A percentile compares a stretch with the other conserved stretches of the same genome.
Conservation (phyloP, 2,329 filamentous ascomycete genomes). For the Pseudohalonectria lignicola region DNA sequence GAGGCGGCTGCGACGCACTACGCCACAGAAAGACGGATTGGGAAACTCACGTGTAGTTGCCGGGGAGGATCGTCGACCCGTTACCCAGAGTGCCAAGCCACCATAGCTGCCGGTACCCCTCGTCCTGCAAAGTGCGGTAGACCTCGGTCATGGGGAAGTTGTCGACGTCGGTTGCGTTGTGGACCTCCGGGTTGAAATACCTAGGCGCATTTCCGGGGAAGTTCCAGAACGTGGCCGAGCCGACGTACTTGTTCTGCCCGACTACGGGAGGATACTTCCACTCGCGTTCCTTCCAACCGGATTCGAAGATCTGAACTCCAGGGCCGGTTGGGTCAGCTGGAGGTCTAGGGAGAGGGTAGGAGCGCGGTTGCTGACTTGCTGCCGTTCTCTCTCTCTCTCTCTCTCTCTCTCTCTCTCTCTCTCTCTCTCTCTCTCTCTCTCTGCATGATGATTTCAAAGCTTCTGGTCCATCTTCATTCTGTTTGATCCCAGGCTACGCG, state of each 20-base stretch:
- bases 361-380: no score
- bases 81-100: conserved; percentile 10
- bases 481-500: no score
- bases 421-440: no score
- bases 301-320: no score
- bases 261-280: conserved; percentile 15
- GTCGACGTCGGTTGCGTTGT: neutral
- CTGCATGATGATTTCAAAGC: neutral
- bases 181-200: no score
- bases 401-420: no score
- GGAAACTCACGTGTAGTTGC: conserved; percentile 15
- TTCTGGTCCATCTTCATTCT: neutral
- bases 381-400: no score
- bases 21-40: no score
- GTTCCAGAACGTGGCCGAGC: conserved; percentile 9
- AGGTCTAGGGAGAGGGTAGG: no score
- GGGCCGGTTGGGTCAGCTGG: no score
- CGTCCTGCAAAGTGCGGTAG: conserved; percentile 6
- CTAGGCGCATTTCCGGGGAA: neutral
- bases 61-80: conserved; percentile 20
- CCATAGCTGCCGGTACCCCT: conserved; percentile 7
- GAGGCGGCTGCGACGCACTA: no score
- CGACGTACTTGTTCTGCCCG: conserved; percentile 12
- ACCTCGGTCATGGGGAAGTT: conserved; percentile 1
- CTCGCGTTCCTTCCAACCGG: conserved; percentile 9